Base-by-base conservation (phyloP, 345 rosid genomes). In the Alliaria petiolata region DNA sequence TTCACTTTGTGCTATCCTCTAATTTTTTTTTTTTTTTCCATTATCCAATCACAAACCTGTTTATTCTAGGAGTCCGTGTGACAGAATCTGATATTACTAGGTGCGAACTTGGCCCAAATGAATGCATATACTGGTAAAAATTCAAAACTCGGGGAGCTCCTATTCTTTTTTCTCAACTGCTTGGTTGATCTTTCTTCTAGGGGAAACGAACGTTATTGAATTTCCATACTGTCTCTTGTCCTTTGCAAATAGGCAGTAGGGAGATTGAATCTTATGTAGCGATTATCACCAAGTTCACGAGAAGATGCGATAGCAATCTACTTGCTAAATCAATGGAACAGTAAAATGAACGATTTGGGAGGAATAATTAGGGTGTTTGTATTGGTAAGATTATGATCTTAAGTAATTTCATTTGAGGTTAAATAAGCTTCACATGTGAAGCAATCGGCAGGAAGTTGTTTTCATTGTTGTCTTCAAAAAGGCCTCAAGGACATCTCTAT, bases 81-180 rank as follows among this genome's bases (percentile, higher is more conserved):
- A 61, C 65, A 26, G 79, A 68, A 68, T 26, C 65, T 53, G 43
- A 67, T 43, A 36, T 67, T 16, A 35, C 25, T 34, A 33, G 40
- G 50, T 75, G 69, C 68, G 20, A 67, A 45, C 50, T 75, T 60
- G 43, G 67, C 40, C 57, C 68, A 14, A 60, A 9, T 16, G 78
- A 51, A 53, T 74, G 78, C 68, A 75, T 75, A 6, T 75, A 20
- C 74, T 75, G 78, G 78, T 74, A 50, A 57, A 0, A 0, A 57
- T 26, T 11, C 54, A n/a, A n/a, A 39, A 1, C 60, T 16, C 1
- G 5, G 2, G 5, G 5, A 22, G 1, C 38, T 38, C 14, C 35
- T 74, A 30, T 28, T 14, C 10, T 39, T 11, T 16, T 30, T 35
- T 30, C 30, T 12, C 34, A 12, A 53, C 13, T 64, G 49, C 57